Evolutionary conservation across 2,329 filamentous ascomycete genomes (phyloP).

Genomic region (Thelonectria olida): DNA sequence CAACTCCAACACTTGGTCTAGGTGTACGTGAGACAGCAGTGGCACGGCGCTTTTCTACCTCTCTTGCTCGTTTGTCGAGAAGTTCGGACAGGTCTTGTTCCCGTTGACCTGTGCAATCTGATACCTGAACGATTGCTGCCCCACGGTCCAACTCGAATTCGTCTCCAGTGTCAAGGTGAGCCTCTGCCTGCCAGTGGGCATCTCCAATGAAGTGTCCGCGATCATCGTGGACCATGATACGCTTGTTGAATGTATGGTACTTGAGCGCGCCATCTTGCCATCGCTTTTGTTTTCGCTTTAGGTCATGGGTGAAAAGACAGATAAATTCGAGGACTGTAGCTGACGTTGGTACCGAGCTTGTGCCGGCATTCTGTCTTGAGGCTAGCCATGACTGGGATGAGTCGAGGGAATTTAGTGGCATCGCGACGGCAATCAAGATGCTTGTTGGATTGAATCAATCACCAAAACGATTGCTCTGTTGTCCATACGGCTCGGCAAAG

Average conservation of each 20-base stretch:
- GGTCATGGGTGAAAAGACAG: constrained; percentile 88
- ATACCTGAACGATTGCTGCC: constrained; percentile 81
- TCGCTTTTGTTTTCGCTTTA: constrained; percentile 86
- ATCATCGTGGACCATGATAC: constrained; percentile 90
- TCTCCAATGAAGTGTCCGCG: constrained; percentile 84
- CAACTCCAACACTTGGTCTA: constrained; percentile 32
- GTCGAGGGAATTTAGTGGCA: background rate
- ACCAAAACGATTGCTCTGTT: background rate
- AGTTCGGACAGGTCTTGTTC: constrained; percentile 83
- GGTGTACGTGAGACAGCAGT: constrained; percentile 52
- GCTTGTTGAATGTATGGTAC: constrained; percentile 90
- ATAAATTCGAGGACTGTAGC: constrained; percentile 83
- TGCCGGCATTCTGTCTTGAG: background rate
- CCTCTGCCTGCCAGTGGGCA: constrained; percentile 78
- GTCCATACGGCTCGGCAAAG: background rate
- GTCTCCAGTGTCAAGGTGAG: constrained; percentile 80
- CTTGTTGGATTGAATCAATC: background rate
- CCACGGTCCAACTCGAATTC: constrained; percentile 82
- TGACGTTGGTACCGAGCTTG: constrained; percentile 48
- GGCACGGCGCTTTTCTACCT: constrained; percentile 60
- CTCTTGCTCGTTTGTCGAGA: constrained; percentile 73
- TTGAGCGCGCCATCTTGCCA: constrained; percentile 94
- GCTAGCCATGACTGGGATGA: constrained; percentile 27
- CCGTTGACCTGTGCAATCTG: constrained; percentile 75
- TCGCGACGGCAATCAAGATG: background rate